Conservation (phyloP, 768 basidiomycete species). For the Chlorophyllum brunneum region DNA sequence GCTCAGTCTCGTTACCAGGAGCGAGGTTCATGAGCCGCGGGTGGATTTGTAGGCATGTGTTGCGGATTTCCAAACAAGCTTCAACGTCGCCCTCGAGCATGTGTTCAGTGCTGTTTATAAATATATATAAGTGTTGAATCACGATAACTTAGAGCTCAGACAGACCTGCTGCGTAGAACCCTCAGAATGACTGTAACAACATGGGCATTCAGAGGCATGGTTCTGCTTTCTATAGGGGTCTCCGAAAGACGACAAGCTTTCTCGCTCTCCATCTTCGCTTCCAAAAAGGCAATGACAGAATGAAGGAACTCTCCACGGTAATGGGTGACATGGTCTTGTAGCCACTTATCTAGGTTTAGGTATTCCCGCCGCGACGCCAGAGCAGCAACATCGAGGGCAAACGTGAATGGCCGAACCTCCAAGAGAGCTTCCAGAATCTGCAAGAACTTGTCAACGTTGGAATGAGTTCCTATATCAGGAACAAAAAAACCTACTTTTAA, state of each 20-base stretch:
- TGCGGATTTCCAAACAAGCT: slow-evolving; percentile 88
- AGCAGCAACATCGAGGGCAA: slow-evolving; percentile 92
- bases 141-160: slow-evolving; percentile 8
- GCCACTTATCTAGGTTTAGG: slow-evolving; percentile 95
- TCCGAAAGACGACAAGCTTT: slow-evolving; percentile 74
- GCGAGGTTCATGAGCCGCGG: slow-evolving; percentile 93
- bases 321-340: slow-evolving; percentile 78
- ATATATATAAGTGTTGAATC: not conserved
- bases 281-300: slow-evolving; percentile 83
- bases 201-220: slow-evolving; percentile 82
- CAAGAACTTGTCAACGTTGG: slow-evolving; percentile 8
- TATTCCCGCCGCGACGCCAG: slow-evolving; percentile 91
- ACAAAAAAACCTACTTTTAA: slow-evolving; percentile 60
- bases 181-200: slow-evolving; percentile 92
- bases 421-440: slow-evolving; percentile 92
- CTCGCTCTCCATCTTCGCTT: slow-evolving; percentile 91
- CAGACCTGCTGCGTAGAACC: slow-evolving; percentile 79
- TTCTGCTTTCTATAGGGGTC: slow-evolving; percentile 70
- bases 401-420: slow-evolving; percentile 82
- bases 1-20: slow-evolving; percentile 83
- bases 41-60: slow-evolving; percentile 89
- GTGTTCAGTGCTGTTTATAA: slow-evolving; percentile 52
- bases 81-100: slow-evolving; percentile 79
- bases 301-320: slow-evolving; percentile 87
- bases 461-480: not conserved